Evolutionary conservation across 495 filamentous ascomycete genomes (phyloP).

Genomic region (Penicillium simplicissimum): DNA sequence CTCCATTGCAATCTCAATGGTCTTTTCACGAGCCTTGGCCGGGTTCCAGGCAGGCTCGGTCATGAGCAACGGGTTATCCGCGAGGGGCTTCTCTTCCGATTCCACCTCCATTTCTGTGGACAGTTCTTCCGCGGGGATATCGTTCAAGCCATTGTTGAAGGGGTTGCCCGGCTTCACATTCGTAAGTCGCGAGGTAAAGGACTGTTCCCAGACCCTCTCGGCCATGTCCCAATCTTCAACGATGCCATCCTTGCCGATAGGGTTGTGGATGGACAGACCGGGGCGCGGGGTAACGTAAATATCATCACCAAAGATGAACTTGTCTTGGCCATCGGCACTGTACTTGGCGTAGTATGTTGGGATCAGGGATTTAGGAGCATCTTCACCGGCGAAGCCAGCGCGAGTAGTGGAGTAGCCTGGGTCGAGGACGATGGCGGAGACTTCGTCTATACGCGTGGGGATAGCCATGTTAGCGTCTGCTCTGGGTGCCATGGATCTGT

Average conservation of each 20-base stretch:
- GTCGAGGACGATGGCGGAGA: slow-evolving; percentile 94
- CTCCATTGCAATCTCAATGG: slow-evolving; percentile 94
- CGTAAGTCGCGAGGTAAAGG: slow-evolving; percentile 76
- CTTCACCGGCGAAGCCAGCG: slow-evolving; percentile 96
- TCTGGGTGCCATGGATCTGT: no score
- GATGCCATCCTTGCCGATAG: slow-evolving; percentile 83
- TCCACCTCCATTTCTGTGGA: slow-evolving; percentile 72
- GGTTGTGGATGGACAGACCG: slow-evolving; percentile 80
- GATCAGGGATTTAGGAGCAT: slow-evolving; percentile 89
- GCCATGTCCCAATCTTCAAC: slow-evolving; percentile 97
- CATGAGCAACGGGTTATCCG: slow-evolving; percentile 89
- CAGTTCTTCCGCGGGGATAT: slow-evolving; percentile 57
- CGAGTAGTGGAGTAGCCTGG: slow-evolving; percentile 87
- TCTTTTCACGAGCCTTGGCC: slow-evolving; percentile 82
- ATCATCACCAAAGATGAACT: slow-evolving; percentile 82
- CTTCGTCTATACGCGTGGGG: slow-evolving; percentile 67
- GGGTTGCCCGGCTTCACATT: slow-evolving; percentile 62
- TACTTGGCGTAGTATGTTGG: slow-evolving; percentile 81
- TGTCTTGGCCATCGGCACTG: slow-evolving; percentile 53
- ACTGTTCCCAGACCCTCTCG: slow-evolving; percentile 85
- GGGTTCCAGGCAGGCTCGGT: slow-evolving; percentile 93
- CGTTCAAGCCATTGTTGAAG: slow-evolving; percentile 73
- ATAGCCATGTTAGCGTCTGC: not conserved
- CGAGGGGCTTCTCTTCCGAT: slow-evolving; percentile 72
- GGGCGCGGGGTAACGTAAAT: slow-evolving; percentile 73